Conservation (phyloP, 257 asterid genomes). For the Penstemon barbatus region DNA sequence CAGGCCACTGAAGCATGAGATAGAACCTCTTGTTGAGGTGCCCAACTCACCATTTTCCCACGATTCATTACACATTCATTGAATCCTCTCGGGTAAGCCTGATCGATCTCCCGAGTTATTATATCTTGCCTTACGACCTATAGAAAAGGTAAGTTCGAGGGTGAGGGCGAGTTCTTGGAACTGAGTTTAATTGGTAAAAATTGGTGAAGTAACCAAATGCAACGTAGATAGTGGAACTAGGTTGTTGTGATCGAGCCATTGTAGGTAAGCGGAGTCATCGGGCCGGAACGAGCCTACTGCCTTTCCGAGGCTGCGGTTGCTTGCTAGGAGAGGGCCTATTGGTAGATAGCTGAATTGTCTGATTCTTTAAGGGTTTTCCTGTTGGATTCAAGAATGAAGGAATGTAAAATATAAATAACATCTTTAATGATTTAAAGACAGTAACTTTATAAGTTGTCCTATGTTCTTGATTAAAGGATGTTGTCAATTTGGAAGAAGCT, state of each 20-base stretch:
- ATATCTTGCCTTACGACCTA: slow-evolving; percentile 58
- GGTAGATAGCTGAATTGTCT: slow-evolving; percentile 42
- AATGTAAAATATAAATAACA: too few species aligned
- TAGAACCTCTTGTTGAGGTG: slow-evolving; percentile 49
- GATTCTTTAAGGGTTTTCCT: slow-evolving; percentile 40
- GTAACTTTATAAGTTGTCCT: too few species aligned
- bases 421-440: too few species aligned
- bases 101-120: slow-evolving; percentile 3
- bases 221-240: slow-evolving; percentile 47
- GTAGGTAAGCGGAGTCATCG: slow-evolving; percentile 44
- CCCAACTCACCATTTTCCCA: slow-evolving; percentile 49
- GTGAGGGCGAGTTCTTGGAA: slow-evolving; percentile 63
- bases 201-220: slow-evolving; percentile 63
- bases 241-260: slow-evolving; percentile 56
- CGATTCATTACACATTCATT: slow-evolving; percentile 30
- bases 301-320: slow-evolving; percentile 43
- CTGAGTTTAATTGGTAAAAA: slow-evolving; percentile 34
- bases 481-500: too few species aligned
- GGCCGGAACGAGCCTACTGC: slow-evolving; percentile 58
- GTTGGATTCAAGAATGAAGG: neutral
- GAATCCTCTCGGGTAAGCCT: slow-evolving; percentile 49
- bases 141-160: slow-evolving; percentile 45
- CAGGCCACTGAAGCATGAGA: slow-evolving; percentile 58
- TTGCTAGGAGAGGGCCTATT: slow-evolving; percentile 53
- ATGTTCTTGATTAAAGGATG: too few species aligned